A percentile compares a stretch with the other conserved stretches of the same genome.
Evolutionary conservation across 306 rosid genomes (phyloP).

Genomic region (Lablab purpureus): DNA sequence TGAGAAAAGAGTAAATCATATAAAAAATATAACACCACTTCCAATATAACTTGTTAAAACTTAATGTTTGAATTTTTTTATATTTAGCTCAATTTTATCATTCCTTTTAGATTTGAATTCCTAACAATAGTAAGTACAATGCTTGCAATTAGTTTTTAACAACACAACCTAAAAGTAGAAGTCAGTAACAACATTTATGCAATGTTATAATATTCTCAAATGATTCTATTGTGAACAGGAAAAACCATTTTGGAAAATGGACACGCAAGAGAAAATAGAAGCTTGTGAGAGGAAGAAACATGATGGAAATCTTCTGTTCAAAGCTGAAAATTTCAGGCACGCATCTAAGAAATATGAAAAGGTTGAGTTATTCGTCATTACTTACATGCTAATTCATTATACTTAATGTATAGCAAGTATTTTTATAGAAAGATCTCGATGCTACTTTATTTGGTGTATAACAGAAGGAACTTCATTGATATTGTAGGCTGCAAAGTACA

Average conservation of each 20-base stretch:
- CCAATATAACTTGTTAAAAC: too few relatives aligned
- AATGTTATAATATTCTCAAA: not conserved
- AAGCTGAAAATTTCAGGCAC: slow-evolving; percentile 55
- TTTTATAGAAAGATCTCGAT: not conserved
- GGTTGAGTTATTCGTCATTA: slow-evolving; percentile 45
- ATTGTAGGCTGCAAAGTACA: slow-evolving; percentile 60
- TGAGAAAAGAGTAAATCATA: too few relatives aligned
- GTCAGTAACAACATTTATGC: not conserved
- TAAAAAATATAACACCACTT: too few relatives aligned
- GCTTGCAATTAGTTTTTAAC: not conserved
- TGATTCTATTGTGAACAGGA: slow-evolving; percentile 53
- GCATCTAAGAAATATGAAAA: slow-evolving; percentile 68
- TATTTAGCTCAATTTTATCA: too few relatives aligned
- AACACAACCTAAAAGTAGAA: slow-evolving; percentile 2
- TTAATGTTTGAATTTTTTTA: too few relatives aligned
- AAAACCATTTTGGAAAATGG: slow-evolving; percentile 75
- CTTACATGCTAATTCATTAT: not conserved
- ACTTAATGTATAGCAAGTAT: not conserved
- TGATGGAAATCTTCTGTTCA: slow-evolving; percentile 65
- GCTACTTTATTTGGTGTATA: not conserved
- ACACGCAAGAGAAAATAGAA: slow-evolving; percentile 64
- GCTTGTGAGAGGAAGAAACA: slow-evolving; percentile 67
- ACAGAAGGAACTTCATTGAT: slow-evolving; percentile 16
- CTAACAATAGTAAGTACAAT: too few relatives aligned
- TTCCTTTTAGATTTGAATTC: too few relatives aligned